Evolutionary conservation across 176 grass and related monocot species (phyloP).

Genomic region (Neostapfia colusana): DNA sequence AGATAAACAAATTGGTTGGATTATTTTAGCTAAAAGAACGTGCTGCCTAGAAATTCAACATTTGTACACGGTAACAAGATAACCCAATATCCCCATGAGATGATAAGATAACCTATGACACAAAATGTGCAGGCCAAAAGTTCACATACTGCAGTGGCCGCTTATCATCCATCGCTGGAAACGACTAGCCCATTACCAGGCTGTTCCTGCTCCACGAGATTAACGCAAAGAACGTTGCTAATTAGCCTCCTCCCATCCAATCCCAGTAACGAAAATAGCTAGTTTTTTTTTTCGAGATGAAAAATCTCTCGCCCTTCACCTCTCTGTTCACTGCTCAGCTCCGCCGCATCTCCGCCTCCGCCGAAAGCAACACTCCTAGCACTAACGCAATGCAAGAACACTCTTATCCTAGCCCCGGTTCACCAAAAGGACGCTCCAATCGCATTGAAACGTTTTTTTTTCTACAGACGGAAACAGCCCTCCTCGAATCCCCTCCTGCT

Average conservation of each 20-base stretch:
- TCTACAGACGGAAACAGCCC: slow-evolving; percentile 28
- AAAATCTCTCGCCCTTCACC: not conserved
- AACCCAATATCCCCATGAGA: not conserved
- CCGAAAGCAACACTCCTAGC: slow-evolving; percentile 40
- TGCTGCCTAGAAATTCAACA: not conserved
- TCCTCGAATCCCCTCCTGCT: slow-evolving; percentile 25
- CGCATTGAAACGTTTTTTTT: slow-evolving; percentile 20
- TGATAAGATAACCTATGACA: not conserved
- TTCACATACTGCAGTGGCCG: not conserved
- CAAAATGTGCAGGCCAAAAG: not conserved
- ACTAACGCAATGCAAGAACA: slow-evolving; percentile 32
- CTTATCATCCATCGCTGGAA: not conserved
- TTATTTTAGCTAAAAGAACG: not conserved
- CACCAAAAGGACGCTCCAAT: slow-evolving; percentile 36
- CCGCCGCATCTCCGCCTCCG: slow-evolving; percentile 14
- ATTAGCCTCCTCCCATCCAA: not conserved
- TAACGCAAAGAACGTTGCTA: not conserved
- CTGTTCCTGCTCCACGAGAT: not conserved
- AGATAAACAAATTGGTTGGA: not conserved
- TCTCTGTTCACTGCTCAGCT: not conserved
- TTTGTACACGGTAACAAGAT: not conserved
- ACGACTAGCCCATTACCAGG: not conserved
- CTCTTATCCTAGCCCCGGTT: slow-evolving; percentile 9
- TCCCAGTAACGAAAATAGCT: not conserved
- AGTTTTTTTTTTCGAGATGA: too few species aligned